These are phyloP conservation scores for Xylariaceae sp. DNA, from an alignment of 2,329 filamentous ascomycete genomes.

Conservation along the genomic window DNA sequence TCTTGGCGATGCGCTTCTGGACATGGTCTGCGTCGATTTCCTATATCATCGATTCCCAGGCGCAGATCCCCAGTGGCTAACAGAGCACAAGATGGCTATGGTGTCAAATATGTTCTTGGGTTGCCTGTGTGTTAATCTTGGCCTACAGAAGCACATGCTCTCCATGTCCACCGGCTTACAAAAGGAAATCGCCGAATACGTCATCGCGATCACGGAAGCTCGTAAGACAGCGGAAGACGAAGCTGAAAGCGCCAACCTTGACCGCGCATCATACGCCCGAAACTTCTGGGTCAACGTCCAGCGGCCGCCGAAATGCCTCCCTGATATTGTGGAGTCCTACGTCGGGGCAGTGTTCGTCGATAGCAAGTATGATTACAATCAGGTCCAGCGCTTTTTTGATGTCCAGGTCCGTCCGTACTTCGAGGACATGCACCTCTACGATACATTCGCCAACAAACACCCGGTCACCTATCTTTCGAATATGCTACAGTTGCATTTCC, in stretches of 20 bases:
- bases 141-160: slow-evolving; percentile 74
- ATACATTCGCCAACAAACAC: slow-evolving; percentile 83
- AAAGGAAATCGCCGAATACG: slow-evolving; percentile 56
- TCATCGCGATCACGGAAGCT: slow-evolving; percentile 59
- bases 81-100: slow-evolving; percentile 99
- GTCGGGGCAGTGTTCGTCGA: slow-evolving; percentile 92
- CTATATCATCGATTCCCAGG: slow-evolving; percentile 76
- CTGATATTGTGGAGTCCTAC: slow-evolving; percentile 88
- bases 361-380: slow-evolving; percentile 73
- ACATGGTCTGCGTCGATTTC: slow-evolving; percentile 68
- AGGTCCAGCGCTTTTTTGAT: slow-evolving; percentile 79
- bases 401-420: slow-evolving; percentile 76
- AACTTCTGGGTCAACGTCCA: slow-evolving; percentile 71
- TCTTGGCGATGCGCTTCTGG: slow-evolving; percentile 76
- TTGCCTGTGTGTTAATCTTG: slow-evolving; percentile 75
- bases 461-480: slow-evolving; percentile 75
- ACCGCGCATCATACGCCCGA: slow-evolving; percentile 46
- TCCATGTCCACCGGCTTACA: slow-evolving; percentile 51
- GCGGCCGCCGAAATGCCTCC: slow-evolving; percentile 72
- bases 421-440: slow-evolving; percentile 82
- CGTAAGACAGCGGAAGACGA: slow-evolving; percentile 42
- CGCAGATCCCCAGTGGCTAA: slow-evolving; percentile 93
- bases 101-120: slow-evolving; percentile 94
- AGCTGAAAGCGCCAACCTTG: slow-evolving; percentile 42
- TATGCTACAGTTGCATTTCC: slow-evolving; percentile 64